Conservation (phyloP, 2,329 filamentous ascomycete genomes). For the Ophiosphaerella korrae region DNA sequence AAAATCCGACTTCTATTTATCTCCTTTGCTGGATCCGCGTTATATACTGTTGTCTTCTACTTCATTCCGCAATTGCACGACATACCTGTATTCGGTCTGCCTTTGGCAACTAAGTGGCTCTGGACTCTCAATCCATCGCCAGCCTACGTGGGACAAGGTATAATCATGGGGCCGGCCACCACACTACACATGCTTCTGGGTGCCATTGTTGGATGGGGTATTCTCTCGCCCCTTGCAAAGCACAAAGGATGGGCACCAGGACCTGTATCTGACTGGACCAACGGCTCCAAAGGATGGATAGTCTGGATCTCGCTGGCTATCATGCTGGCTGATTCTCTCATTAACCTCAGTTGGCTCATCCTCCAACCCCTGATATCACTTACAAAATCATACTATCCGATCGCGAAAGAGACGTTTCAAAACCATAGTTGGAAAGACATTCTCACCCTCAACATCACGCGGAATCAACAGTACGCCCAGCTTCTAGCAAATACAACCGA, state of each 20-base stretch:
- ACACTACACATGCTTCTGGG: conserved; percentile 95
- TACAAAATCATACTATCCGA: conserved; percentile 47
- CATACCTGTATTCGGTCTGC: conserved; percentile 81
- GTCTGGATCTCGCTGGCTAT: conserved; percentile 96
- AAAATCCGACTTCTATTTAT: conserved; percentile 65
- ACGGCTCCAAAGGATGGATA: conserved; percentile 96
- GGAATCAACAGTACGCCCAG: conserved; percentile 47
- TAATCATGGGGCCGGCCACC: conserved; percentile 97
- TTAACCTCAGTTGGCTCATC: conserved; percentile 82
- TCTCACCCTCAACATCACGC: conserved; percentile 39
- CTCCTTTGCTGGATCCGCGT: conserved; percentile 64
- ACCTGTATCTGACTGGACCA: conserved; percentile 84
- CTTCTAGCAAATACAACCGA: conserved; percentile 31
- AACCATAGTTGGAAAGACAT: conserved; percentile 45
- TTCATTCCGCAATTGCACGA: conserved; percentile 85
- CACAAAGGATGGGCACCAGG: conserved; percentile 86
- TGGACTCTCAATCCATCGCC: conserved; percentile 97
- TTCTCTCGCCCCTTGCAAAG: conserved; percentile 89
- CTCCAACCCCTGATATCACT: conserved; percentile 65
- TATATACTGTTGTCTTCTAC: conserved; percentile 79
- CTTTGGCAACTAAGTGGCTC: conserved; percentile 79
- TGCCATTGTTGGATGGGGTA: conserved; percentile 85
- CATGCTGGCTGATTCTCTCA: conserved; percentile 91
- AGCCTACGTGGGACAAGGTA: conserved; percentile 96
- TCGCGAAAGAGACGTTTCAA: conserved; percentile 30